phyloP scores from a whole-genome alignment of 2,329 filamentous ascomycete genomes.

The Ceratocystis harringtonii region DNA sequence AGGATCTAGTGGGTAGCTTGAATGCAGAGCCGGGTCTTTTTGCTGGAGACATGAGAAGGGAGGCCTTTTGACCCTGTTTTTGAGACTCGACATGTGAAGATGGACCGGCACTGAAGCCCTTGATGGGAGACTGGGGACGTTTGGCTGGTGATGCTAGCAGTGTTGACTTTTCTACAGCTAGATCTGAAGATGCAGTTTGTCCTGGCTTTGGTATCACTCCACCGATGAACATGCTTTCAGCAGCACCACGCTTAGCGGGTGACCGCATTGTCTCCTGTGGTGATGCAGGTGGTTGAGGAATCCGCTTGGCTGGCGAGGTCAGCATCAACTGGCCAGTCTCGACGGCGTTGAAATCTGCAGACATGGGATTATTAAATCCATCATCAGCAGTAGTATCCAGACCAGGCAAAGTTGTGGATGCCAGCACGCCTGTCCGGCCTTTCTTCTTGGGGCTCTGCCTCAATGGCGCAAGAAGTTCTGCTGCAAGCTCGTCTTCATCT shows the following conservation, averaged over 20 bases:
- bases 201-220: conserved; percentile 17
- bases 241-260: conserved; percentile 40
- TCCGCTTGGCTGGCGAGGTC: conserved; percentile 41
- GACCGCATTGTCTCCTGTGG: conserved; percentile 42
- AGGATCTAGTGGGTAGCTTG: conserved; percentile 10
- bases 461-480: conserved; percentile 35
- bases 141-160: conserved; percentile 38
- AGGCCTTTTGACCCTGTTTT: conserved; percentile 30
- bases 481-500: conserved; percentile 39
- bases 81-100: background rate
- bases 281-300: conserved; percentile 28
- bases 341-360: background rate
- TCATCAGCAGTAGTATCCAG: background rate
- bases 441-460: conserved; percentile 40
- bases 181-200: conserved; percentile 20
- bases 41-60: conserved; percentile 38
- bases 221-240: conserved; percentile 20
- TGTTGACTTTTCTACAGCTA: conserved; percentile 25
- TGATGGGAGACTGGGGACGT: conserved; percentile 32
- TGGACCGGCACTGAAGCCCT: conserved; percentile 24
- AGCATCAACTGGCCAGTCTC: conserved; percentile 24
- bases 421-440: background rate
- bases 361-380: background rate
- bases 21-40: conserved; percentile 26
- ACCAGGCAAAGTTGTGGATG: background rate